Percentiles rank a stretch among this genome's conserved stretches.
Evolutionary conservation across 2,329 filamentous ascomycete species (phyloP).

Genomic region (Diaporthe sp.): DNA sequence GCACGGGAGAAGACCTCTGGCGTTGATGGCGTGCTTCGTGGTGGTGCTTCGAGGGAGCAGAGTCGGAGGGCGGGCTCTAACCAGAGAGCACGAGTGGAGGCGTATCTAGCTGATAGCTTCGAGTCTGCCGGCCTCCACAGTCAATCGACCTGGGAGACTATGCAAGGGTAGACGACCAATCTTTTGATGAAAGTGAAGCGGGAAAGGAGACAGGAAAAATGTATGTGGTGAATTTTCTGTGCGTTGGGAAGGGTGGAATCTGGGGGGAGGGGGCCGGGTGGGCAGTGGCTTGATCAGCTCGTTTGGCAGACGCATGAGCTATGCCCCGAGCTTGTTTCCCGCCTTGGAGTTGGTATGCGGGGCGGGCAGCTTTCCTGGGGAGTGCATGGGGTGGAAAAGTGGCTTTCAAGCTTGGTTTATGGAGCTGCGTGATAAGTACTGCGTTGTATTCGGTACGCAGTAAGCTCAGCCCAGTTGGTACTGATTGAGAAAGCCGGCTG

Average conservation of each 20-base stretch:
- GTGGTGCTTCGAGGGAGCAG: neutral
- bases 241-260: neutral
- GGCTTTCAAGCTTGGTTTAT: neutral
- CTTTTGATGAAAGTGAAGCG: slow-evolving; percentile 1
- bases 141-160: slow-evolving; percentile 14
- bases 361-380: slow-evolving; percentile 31
- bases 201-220: neutral
- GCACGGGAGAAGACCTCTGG: neutral
- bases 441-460: slow-evolving; percentile 20
- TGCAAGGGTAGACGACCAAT: neutral
- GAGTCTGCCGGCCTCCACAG: slow-evolving; percentile 12
- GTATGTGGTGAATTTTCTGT: neutral
- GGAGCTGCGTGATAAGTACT: slow-evolving; percentile 28
- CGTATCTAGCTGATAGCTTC: neutral
- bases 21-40: neutral
- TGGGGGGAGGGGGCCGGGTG: neutral
- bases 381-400: slow-evolving; percentile 17
- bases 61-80: neutral
- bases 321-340: slow-evolving; percentile 31
- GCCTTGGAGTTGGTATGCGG: slow-evolving; percentile 23
- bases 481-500: neutral
- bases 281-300: slow-evolving; percentile 29
- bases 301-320: slow-evolving; percentile 29
- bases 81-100: neutral
- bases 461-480: neutral